Evolutionary conservation across 2,329 filamentous ascomycete genomes (phyloP).

Genomic region (Epichloe brachyelytri): DNA sequence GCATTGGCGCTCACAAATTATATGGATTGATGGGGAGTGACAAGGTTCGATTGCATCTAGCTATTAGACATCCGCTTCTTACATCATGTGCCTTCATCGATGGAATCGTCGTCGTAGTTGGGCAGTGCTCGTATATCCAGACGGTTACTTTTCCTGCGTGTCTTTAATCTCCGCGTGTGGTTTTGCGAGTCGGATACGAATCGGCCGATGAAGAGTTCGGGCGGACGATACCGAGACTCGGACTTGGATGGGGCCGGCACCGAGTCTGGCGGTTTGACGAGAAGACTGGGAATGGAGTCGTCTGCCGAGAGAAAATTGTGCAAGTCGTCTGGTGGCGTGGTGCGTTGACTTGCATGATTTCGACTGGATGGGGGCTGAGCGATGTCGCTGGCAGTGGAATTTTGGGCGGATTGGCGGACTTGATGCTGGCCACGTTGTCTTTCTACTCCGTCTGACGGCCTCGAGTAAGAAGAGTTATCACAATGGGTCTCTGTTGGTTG

Average conservation of each 20-base stretch:
- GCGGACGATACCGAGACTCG: constrained; percentile 4
- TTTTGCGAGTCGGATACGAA: constrained; percentile 9
- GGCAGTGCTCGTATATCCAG: constrained; percentile 22
- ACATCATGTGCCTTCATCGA: constrained; percentile 11
- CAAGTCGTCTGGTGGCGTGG: neutral
- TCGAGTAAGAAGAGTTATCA: neutral
- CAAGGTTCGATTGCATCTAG: neutral
- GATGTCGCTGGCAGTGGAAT: neutral
- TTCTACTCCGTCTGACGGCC: neutral
- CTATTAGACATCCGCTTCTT: neutral
- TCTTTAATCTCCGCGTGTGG: constrained; percentile 7
- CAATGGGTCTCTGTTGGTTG: neutral
- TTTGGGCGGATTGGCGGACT: neutral
- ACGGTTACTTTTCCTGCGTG: constrained; percentile 12
- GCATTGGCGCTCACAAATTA: too few species aligned
- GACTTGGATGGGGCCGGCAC: neutral
- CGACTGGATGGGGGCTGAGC: constrained; percentile 4
- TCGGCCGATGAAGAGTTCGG: constrained; percentile 17
- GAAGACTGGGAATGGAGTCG: constrained; percentile 4
- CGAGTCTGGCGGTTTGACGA: constrained; percentile 1
- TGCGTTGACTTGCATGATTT: neutral
- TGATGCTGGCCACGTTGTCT: neutral
- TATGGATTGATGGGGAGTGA: too few species aligned
- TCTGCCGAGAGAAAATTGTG: neutral
- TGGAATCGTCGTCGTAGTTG: constrained; percentile 20